phyloP scores from a whole-genome alignment of 2,329 filamentous ascomycete genomes.

The Chaetomium olivaceum region DNA sequence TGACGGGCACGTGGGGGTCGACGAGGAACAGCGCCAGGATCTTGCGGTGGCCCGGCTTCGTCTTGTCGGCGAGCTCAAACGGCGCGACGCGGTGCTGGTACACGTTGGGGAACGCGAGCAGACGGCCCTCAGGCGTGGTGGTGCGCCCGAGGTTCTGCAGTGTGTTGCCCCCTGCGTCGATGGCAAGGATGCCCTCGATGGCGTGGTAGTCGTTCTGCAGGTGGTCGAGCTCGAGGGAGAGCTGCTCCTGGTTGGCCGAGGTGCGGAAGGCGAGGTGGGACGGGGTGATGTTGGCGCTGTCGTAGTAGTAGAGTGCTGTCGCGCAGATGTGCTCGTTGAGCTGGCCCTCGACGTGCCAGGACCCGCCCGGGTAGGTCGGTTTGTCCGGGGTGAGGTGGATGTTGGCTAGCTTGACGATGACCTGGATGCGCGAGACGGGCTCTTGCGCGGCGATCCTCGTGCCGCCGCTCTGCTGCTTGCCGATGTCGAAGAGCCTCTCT shows the following conservation, averaged over 20 bases:
- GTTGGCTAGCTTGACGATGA: constrained; percentile 64
- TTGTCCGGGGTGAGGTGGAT: constrained; percentile 62
- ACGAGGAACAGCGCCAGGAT: constrained; percentile 63
- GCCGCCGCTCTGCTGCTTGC: too few relatives aligned
- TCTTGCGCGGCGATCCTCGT: constrained; percentile 35
- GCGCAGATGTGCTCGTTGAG: constrained; percentile 65
- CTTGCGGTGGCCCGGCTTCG: constrained; percentile 57
- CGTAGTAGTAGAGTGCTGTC: constrained; percentile 63
- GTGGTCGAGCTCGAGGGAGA: constrained; percentile 31
- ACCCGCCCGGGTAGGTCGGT: constrained; percentile 53
- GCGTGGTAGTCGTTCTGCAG: constrained; percentile 40
- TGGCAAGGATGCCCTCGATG: constrained; percentile 42
- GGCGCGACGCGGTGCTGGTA: constrained; percentile 54
- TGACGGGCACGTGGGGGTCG: constrained; percentile 50
- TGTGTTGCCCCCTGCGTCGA: constrained; percentile 37
- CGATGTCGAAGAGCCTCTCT: too few relatives aligned
- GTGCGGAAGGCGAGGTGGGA: constrained; percentile 53
- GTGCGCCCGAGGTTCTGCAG: constrained; percentile 52
- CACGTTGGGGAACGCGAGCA: constrained; percentile 58
- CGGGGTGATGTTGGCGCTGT: constrained; percentile 59
- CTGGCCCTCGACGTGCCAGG: constrained; percentile 58
- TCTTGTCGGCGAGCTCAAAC: constrained; percentile 52
- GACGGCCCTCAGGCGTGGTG: constrained; percentile 47
- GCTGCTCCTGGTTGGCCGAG: constrained; percentile 37
- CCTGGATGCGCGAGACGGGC: constrained; percentile 46